Evolutionary conservation across 768 basidiomycete genomes (phyloP).

Genomic region (Leccinum arenicola): DNA sequence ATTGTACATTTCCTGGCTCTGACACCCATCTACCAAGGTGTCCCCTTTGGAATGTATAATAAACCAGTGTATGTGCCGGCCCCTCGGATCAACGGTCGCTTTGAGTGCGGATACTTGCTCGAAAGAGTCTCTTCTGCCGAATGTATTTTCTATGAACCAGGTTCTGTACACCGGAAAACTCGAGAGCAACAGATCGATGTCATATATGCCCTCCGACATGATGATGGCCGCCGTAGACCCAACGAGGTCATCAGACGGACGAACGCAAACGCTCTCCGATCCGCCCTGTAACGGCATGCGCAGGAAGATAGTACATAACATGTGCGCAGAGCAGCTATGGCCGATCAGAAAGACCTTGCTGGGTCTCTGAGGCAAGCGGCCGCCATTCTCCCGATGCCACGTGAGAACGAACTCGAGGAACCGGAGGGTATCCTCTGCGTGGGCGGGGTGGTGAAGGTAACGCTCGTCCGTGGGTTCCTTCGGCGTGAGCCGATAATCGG

Average conservation of each 20-base stretch:
- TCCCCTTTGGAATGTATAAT: conserved; percentile 76
- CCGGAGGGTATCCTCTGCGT: conserved; percentile 61
- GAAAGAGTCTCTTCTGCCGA: conserved; percentile 53
- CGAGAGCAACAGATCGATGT: conserved; percentile 60
- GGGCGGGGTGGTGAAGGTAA: conserved; percentile 61
- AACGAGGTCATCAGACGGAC: conserved; percentile 43
- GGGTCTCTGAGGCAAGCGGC: conserved; percentile 36
- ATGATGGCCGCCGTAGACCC: conserved; percentile 51
- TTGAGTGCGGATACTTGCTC: conserved; percentile 42
- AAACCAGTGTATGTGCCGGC: conserved; percentile 54
- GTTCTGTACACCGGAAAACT: conserved; percentile 65
- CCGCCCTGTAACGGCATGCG: conserved; percentile 34
- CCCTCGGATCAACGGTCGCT: conserved; percentile 36
- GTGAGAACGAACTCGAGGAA: conserved; percentile 57
- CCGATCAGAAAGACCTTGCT: conserved; percentile 58
- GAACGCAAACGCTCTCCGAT: conserved; percentile 35
- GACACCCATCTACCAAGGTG: conserved; percentile 57
- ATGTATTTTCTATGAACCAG: conserved; percentile 68
- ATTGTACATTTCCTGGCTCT: conserved; percentile 58
- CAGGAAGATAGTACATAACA: conserved; percentile 69
- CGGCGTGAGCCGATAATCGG: conserved; percentile 76
- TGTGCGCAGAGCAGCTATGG: conserved; percentile 83
- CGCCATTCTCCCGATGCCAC: conserved; percentile 34
- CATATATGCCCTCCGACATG: conserved; percentile 76
- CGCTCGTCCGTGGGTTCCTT: conserved; percentile 33